phyloP scores from a whole-genome alignment of 805 yeast genomes.

The Suhomyces canberraensis region DNA sequence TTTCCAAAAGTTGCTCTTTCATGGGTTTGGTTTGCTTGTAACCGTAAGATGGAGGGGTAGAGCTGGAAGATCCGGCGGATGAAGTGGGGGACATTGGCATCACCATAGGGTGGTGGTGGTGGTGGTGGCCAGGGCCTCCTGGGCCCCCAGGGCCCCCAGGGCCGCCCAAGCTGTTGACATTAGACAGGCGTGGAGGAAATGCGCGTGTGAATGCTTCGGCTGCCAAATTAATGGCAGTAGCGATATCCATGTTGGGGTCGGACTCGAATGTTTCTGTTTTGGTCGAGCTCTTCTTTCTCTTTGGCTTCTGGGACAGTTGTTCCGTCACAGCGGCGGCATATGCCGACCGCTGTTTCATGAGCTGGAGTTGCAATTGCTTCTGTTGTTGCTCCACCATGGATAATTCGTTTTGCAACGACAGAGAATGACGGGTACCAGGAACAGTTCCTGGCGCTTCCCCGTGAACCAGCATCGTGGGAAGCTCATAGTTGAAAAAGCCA shows the following conservation, averaged over 20 bases:
- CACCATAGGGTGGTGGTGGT: too few species aligned
- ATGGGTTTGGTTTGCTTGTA: neutral
- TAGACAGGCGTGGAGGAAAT: neutral
- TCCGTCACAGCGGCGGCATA: neutral
- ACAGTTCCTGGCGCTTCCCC: neutral
- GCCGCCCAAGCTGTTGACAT: neutral
- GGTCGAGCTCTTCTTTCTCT: neutral
- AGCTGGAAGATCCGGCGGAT: neutral
- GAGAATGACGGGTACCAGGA: neutral
- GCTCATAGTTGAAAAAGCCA: conserved; percentile 5
- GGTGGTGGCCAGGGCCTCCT: too few species aligned
- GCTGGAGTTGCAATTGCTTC: conserved; percentile 1
- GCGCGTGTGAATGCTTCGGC: conserved; percentile 3
- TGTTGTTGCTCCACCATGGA: conserved; percentile 1
- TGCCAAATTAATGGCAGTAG: conserved; percentile 6
- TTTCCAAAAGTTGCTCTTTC: conserved; percentile 3
- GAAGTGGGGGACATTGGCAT: conserved; percentile 1
- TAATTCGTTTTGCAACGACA: neutral
- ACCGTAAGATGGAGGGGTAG: neutral
- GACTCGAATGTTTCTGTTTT: neutral
- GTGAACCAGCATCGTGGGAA: neutral
- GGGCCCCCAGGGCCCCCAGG: too few species aligned
- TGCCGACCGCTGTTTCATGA: neutral
- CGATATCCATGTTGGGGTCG: conserved; percentile 1
- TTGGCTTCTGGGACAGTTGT: neutral